A percentile compares a stretch with the other conserved stretches of the same genome.
Evolutionary conservation across 1,139 yeast species (phyloP).

Genomic region (Scheffersomyces stambukii): DNA sequence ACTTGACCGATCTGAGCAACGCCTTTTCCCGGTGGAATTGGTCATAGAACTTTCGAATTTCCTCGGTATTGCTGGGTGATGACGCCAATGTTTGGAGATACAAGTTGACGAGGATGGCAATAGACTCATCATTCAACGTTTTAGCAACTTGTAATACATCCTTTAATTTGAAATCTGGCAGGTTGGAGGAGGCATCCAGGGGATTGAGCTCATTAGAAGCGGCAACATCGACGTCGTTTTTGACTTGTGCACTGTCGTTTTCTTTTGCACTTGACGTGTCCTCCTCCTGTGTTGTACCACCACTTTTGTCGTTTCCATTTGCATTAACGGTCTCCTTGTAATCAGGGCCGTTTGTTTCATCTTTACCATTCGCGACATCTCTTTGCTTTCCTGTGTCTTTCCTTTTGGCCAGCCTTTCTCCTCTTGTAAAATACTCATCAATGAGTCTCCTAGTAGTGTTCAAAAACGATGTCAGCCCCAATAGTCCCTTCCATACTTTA

Average conservation of each 20-base stretch:
- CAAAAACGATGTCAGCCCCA: constrained; percentile 7
- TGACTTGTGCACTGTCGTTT: constrained; percentile 1
- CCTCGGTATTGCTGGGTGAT: no score
- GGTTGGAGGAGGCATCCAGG: no score
- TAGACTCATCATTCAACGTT: constrained; percentile 29
- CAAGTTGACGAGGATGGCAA: no score
- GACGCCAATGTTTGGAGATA: no score
- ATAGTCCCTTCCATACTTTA: constrained; percentile 14
- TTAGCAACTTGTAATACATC: no score
- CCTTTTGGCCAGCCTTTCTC: constrained; percentile 10
- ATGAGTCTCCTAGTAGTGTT: constrained; percentile 16
- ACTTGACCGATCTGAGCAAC: constrained; percentile 38
- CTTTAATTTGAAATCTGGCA: no score
- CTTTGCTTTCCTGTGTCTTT: constrained; percentile 5
- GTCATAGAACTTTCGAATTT: constrained; percentile 27
- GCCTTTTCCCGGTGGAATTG: constrained; percentile 32
- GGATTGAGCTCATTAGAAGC: no score
- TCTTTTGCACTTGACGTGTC: constrained; percentile 3
- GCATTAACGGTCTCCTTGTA: no score
- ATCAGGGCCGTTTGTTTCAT: no score
- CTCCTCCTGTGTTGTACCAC: constrained; percentile 7
- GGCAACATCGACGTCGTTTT: no score
- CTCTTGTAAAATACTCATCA: constrained; percentile 17
- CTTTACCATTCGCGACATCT: no score
- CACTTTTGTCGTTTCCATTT: no score